Conservation (phyloP, 2,329 filamentous ascomycete species). For the Purpureocillium lavendulum region DNA sequence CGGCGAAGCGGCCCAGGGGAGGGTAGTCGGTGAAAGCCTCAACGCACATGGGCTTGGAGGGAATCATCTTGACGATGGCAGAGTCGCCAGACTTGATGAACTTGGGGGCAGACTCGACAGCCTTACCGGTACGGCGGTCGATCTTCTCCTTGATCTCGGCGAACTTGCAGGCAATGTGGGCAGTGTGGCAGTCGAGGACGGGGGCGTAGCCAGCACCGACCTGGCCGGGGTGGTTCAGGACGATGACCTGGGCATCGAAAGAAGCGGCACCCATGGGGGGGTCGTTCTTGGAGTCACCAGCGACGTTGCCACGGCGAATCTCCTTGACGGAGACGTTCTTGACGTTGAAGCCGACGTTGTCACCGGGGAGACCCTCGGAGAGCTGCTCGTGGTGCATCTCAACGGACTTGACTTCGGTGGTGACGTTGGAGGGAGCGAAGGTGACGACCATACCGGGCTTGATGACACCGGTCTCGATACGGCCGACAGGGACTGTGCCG, state of each 20-base stretch:
- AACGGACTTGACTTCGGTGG: slow-evolving; percentile 99
- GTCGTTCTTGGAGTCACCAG: slow-evolving; percentile 99
- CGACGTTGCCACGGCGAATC: slow-evolving; percentile 99
- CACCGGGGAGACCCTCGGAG: slow-evolving; percentile 85
- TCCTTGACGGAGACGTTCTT: slow-evolving; percentile 99
- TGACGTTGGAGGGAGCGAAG: slow-evolving; percentile 97
- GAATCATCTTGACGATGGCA: slow-evolving; percentile 99
- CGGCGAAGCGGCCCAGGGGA: slow-evolving; percentile 98
- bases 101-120: slow-evolving; percentile 85
- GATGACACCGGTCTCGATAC: slow-evolving; percentile 99
- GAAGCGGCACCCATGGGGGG: slow-evolving; percentile 80
- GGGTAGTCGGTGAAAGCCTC: slow-evolving; percentile 99
- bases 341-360: slow-evolving; percentile 99
- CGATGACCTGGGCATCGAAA: slow-evolving; percentile 99
- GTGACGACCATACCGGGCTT: slow-evolving; percentile 91
- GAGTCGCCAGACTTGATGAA: slow-evolving; percentile 99
- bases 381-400: slow-evolving; percentile 99
- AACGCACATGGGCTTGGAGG: slow-evolving; percentile 99
- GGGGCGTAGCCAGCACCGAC: slow-evolving; percentile 98
- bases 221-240: slow-evolving; percentile 99
- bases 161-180: slow-evolving; percentile 99
- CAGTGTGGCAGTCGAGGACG: slow-evolving; percentile 99
- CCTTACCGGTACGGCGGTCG: slow-evolving; percentile 99
- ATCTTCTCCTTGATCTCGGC: slow-evolving; percentile 99
- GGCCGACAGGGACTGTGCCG: slow-evolving; percentile 98